These are phyloP conservation scores for Suhomyces sp. DNA, from an alignment of 805 yeast species.

Conservation along the genomic window DNA sequence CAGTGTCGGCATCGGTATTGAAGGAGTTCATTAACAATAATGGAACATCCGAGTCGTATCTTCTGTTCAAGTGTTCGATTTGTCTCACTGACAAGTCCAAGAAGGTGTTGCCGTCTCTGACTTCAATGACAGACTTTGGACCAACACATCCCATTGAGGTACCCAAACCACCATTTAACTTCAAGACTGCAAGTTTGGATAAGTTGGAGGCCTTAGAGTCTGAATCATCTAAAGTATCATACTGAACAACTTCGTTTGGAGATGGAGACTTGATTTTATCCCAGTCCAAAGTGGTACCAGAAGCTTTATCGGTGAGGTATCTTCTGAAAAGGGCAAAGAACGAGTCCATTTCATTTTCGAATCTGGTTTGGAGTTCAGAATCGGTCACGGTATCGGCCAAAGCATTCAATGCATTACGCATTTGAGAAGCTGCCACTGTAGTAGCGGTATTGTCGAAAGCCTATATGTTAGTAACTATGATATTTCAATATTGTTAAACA, in stretches of 20 bases:
- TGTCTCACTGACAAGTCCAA: constrained; percentile 94
- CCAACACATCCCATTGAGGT: constrained; percentile 99
- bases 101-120: constrained; percentile 96
- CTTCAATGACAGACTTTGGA: constrained; percentile 96
- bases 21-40: constrained; percentile 96
- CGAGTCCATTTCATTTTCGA: constrained; percentile 91
- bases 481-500: not conserved
- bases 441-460: constrained; percentile 95
- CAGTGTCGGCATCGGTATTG: constrained; percentile 95
- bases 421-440: constrained; percentile 93
- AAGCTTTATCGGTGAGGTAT: constrained; percentile 84
- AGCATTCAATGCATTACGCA: constrained; percentile 92
- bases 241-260: constrained; percentile 84
- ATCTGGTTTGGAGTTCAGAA: constrained; percentile 47
- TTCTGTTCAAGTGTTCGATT: constrained; percentile 90
- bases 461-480: constrained; percentile 25
- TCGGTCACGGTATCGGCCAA: constrained; percentile 78
- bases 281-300: constrained; percentile 86
- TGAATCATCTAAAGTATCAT: constrained; percentile 43
- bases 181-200: constrained; percentile 87
- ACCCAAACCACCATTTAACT: constrained; percentile 97
- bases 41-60: constrained; percentile 90
- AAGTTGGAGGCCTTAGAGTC: constrained; percentile 45
- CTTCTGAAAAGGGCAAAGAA: constrained; percentile 92
- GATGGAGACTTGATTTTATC: constrained; percentile 91